These are phyloP conservation scores for Didymosphaeria variabile DNA, from an alignment of 2,329 filamentous ascomycete species.

Conservation along the genomic window DNA sequence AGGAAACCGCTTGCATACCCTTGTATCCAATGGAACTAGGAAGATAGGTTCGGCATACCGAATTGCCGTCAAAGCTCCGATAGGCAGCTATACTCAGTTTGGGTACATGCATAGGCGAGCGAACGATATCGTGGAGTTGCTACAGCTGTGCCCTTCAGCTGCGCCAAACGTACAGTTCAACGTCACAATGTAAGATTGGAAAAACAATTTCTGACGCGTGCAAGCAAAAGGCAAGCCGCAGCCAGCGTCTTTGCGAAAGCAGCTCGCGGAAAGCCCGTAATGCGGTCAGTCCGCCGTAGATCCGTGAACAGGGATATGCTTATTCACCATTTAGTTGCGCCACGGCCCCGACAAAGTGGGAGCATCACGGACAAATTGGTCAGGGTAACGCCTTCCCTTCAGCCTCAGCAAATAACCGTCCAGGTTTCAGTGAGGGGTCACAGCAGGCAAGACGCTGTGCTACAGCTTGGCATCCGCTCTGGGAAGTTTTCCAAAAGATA, in stretches of 20 bases:
- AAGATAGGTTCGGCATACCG: constrained; percentile 1
- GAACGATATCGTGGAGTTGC: constrained; percentile 1
- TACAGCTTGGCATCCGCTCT: constrained; percentile 6
- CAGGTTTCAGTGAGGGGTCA: constrained; percentile 2
- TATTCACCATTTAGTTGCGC: constrained; percentile 9
- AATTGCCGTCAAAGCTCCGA: background rate
- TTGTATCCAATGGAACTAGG: constrained; percentile 1
- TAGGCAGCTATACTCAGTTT: constrained; percentile 4
- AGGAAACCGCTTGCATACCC: constrained; percentile 6
- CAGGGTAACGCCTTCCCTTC: background rate
- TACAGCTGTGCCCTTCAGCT: background rate
- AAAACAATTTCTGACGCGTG: background rate
- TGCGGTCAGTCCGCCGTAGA: constrained; percentile 1
- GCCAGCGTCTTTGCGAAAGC: background rate
- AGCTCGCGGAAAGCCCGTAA: background rate
- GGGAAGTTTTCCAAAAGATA: constrained; percentile 2
- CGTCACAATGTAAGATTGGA: background rate
- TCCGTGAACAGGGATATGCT: constrained; percentile 7
- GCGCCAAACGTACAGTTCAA: background rate
- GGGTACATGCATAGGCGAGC: constrained; percentile 8
- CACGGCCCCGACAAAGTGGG: background rate
- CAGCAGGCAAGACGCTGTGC: background rate
- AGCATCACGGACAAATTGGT: background rate
- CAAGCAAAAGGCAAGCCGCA: background rate
- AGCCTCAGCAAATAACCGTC: constrained; percentile 10